phyloP scores from a whole-genome alignment of 1,284 basidiomycete species.

The Tetrapyrgos nigripes region DNA sequence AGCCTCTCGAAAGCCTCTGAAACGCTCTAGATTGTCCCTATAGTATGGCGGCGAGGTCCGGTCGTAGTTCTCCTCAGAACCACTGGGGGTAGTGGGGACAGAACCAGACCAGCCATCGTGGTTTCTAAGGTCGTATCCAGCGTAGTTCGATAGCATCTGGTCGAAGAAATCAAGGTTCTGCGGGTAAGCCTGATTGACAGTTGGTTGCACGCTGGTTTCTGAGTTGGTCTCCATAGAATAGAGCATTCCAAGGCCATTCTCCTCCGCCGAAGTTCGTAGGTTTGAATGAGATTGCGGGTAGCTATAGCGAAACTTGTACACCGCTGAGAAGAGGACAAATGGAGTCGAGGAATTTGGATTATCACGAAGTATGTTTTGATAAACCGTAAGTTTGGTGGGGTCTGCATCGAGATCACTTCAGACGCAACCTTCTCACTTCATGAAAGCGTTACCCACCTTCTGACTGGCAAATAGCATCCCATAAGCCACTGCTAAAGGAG shows the following conservation, averaged over 20 bases:
- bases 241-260: neutral
- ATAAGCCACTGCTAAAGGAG: constrained; percentile 62
- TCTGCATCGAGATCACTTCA: constrained; percentile 41
- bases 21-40: neutral
- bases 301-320: constrained; percentile 55
- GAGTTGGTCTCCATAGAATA: neutral
- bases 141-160: neutral
- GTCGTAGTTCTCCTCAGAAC: constrained; percentile 3
- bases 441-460: constrained; percentile 46
- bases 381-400: constrained; percentile 59
- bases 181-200: neutral
- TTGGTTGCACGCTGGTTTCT: neutral
- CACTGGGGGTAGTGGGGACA: neutral
- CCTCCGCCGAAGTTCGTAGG: neutral
- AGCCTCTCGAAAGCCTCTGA: neutral
- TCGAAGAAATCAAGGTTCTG: neutral
- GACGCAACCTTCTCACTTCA: neutral
- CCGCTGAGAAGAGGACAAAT: constrained; percentile 53
- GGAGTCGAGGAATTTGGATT: constrained; percentile 27
- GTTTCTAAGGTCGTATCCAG: neutral
- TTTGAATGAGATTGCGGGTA: neutral
- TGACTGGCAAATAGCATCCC: constrained; percentile 58
- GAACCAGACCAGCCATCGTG: neutral
- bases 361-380: constrained; percentile 61
- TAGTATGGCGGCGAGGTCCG: neutral